phyloP scores from a whole-genome alignment of 1,284 basidiomycete genomes.

The Inonotus hispidus region DNA sequence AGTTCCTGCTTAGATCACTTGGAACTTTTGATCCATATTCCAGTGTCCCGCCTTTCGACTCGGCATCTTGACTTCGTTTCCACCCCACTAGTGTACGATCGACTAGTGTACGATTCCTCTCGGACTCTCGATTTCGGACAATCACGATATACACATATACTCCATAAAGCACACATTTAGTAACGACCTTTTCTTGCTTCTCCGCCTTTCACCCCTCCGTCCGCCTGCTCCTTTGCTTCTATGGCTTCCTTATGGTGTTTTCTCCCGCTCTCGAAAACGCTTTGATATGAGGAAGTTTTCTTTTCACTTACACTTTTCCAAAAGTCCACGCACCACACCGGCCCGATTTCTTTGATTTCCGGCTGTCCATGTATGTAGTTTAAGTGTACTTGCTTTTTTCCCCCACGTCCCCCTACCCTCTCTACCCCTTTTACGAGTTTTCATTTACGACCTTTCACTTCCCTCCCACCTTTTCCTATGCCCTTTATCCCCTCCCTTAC shows the following conservation, averaged over 20 bases:
- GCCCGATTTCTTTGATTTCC: not conserved
- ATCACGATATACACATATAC: not conserved
- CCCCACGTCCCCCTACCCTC: not conserved
- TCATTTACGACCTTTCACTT: too few relatives aligned
- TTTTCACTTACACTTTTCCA: not conserved
- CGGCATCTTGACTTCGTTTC: too few relatives aligned
- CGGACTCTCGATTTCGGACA: not conserved
- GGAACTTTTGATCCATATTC: not conserved
- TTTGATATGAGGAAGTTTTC: not conserved
- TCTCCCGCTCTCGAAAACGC: not conserved
- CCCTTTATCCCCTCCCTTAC: too few relatives aligned
- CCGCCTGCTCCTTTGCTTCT: not conserved
- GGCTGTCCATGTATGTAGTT: not conserved
- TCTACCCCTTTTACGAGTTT: not conserved
- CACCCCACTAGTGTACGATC: too few relatives aligned
- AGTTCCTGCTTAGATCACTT: slow-evolving; percentile 2
- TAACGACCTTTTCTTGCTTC: not conserved
- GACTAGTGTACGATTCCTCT: not conserved
- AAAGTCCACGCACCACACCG: not conserved
- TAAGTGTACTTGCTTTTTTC: not conserved
- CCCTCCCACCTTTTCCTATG: too few relatives aligned
- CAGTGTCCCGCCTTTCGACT: too few relatives aligned
- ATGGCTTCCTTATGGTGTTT: not conserved
- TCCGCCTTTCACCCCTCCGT: not conserved
- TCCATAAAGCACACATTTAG: not conserved